Base-by-base conservation (phyloP, 1,139 yeast species). In the Lodderomyces pseudojiufengensis region DNA sequence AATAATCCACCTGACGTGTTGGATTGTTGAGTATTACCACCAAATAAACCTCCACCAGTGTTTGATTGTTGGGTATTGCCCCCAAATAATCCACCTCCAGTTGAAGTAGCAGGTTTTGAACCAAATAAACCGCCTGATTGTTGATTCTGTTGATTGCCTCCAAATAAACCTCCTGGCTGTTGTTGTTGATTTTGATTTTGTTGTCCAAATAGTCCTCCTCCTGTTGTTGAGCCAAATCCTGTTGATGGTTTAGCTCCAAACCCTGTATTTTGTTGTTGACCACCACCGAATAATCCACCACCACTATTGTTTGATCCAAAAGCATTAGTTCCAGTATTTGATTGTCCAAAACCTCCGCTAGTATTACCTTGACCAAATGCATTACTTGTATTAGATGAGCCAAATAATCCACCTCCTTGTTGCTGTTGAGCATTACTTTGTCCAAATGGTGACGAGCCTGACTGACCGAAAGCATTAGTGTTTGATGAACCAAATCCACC, bases 121-220 rank as follows among this genome's bases (percentile, higher is more conserved):
- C 70, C 69, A 48, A 66, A 65, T 27, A 67, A 31, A 10, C 41
- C 39, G 16, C 39, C 36, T 25, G 28, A 30, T 12, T 30, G 28
- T 16, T 37, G 34, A 12, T 28, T 32, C 18, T 38, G 37, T 11
- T 30, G 27, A n/a, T 32, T 26, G 12, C 31, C 28, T 10, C 49
- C 50, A 35, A 47, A 46, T 25, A 47, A 37, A 3, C 49, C 50
- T 13, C 48, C 48, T 30, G 22, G 31, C 1, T 20, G 6, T 21
- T 21, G 39, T 27, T 22, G 38, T 32, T 40, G 39, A 9, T 51
- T 54, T 49, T 50, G 48, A 43, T 7, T 55, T 32, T 45, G 52
- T 30, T 39, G 37, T 5, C 55, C 54, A 37, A 46, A 47, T 39
- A 37, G 41, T 3, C 61, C 63, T 41, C 42, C 37, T 11, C 37